Conservation (phyloP, 306 rosid genomes). For the Cicer pinnatifidum region DNA sequence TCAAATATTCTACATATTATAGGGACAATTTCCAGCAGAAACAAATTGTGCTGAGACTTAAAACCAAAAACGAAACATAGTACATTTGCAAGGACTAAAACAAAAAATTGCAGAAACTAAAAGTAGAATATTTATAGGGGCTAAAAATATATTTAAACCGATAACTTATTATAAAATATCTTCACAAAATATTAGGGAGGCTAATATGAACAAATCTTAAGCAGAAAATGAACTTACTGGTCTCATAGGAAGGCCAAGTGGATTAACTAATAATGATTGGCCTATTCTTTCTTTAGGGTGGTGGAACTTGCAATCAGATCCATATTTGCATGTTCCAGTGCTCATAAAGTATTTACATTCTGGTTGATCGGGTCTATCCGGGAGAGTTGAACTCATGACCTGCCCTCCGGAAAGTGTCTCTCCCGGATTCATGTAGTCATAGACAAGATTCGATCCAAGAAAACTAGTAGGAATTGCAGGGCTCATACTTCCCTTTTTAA, state of each 20-base stretch:
- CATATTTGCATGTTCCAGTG: conserved; percentile 90
- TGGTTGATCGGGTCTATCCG: conserved; percentile 88
- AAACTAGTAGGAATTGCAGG: conserved; percentile 58
- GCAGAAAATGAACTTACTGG: conserved; percentile 68
- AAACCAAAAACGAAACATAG: no score
- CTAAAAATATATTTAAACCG: no score
- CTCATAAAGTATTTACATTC: conserved; percentile 83
- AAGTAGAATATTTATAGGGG: no score
- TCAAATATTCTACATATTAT: no score
- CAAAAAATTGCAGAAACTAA: no score
- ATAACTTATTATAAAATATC: background rate
- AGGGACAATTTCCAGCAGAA: no score
- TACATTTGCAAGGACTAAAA: no score
- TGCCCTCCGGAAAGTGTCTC: conserved; percentile 67
- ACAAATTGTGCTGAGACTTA: no score
- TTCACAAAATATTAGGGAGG: background rate
- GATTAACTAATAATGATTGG: conserved; percentile 57
- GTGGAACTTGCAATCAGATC: conserved; percentile 84
- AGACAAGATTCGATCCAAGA: conserved; percentile 66
- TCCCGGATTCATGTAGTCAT: conserved; percentile 55
- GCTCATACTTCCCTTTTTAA: conserved; percentile 66
- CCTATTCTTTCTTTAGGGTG: conserved; percentile 81
- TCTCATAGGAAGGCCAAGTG: conserved; percentile 81
- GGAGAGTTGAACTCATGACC: conserved; percentile 56
- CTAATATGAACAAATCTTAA: conserved; percentile 5